phyloP scores from a whole-genome alignment of 192 early-diverging fungal genomes.

The Backusella tuberculispora region DNA sequence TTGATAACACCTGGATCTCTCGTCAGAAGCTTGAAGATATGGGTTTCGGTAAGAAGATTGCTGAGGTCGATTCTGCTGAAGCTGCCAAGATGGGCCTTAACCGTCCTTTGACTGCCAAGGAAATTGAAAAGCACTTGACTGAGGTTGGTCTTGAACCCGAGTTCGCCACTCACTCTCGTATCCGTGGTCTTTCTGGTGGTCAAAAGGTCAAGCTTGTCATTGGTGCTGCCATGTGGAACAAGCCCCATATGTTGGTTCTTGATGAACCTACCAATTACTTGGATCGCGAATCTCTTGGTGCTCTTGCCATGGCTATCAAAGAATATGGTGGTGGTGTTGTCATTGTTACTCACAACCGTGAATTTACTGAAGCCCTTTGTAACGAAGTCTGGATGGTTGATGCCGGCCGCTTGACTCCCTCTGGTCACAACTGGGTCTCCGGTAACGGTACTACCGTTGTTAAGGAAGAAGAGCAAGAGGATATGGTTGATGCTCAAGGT shows the following conservation, averaged over 20 bases:
- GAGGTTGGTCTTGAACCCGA: slow-evolving; percentile 78
- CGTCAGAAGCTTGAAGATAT: slow-evolving; percentile 69
- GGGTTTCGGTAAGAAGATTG: no score
- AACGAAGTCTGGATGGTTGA: slow-evolving; percentile 77
- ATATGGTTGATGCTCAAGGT: no score
- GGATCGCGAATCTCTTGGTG: slow-evolving; percentile 66
- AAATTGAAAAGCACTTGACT: slow-evolving; percentile 71
- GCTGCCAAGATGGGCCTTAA: slow-evolving; percentile 74
- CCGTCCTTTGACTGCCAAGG: slow-evolving; percentile 68
- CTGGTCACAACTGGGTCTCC: slow-evolving; percentile 58
- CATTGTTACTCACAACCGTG: no score
- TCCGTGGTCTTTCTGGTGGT: slow-evolving; percentile 72
- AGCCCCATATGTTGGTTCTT: no score
- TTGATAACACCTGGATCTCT: slow-evolving; percentile 75
- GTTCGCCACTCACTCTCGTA: slow-evolving; percentile 69
- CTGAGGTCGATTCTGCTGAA: no score
- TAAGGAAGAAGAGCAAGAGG: no score
- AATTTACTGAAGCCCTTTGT: slow-evolving; percentile 75
- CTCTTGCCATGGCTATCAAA: slow-evolving; percentile 72
- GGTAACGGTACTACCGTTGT: no score
- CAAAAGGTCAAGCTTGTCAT: slow-evolving; percentile 88
- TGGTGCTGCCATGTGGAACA: slow-evolving; percentile 79
- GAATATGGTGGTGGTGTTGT: slow-evolving; percentile 81
- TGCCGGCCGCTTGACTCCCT: slow-evolving; percentile 54
- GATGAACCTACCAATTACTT: no score